phyloP scores from a whole-genome alignment of 768 basidiomycete genomes.

The Amanita fuliginea region DNA sequence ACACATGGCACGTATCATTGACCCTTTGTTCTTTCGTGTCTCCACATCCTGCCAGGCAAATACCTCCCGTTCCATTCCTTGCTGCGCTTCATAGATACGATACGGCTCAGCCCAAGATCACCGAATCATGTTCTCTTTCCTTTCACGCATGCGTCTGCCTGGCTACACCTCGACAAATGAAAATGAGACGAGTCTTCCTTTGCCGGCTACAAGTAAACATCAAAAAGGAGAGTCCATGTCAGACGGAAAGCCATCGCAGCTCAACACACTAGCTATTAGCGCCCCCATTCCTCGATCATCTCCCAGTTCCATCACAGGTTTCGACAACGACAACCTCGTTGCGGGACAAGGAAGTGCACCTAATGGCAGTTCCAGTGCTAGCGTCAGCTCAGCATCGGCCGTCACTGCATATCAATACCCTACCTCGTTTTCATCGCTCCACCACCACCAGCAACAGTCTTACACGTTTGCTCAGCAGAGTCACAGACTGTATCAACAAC shows the following conservation, averaged over 20 bases:
- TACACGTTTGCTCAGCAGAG: not conserved
- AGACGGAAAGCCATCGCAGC: slow-evolving; percentile 11
- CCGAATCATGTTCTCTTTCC: slow-evolving; percentile 5
- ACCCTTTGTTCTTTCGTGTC: slow-evolving; percentile 2
- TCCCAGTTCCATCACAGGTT: slow-evolving; percentile 23
- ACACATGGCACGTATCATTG: not conserved
- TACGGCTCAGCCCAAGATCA: not conserved
- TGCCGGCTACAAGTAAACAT: slow-evolving; percentile 2
- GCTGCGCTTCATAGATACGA: slow-evolving; percentile 6
- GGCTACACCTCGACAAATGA: not conserved
- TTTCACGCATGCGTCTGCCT: slow-evolving; percentile 4
- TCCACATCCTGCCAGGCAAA: not conserved
- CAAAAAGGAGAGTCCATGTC: slow-evolving; percentile 12
- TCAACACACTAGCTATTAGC: slow-evolving; percentile 19
- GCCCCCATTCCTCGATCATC: slow-evolving; percentile 22
- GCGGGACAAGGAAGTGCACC: not conserved
- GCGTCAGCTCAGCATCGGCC: not conserved
- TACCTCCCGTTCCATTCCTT: not conserved
- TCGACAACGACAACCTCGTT: slow-evolving; percentile 10
- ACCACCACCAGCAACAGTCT: slow-evolving; percentile 1
- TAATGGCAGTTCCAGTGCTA: not conserved
- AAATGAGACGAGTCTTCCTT: not conserved
- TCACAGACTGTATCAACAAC: not conserved
- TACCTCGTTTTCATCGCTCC: not conserved
- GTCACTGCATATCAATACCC: slow-evolving; percentile 3